These are phyloP conservation scores for Mycena venus DNA, from an alignment of 768 basidiomycete species.

Conservation along the genomic window DNA sequence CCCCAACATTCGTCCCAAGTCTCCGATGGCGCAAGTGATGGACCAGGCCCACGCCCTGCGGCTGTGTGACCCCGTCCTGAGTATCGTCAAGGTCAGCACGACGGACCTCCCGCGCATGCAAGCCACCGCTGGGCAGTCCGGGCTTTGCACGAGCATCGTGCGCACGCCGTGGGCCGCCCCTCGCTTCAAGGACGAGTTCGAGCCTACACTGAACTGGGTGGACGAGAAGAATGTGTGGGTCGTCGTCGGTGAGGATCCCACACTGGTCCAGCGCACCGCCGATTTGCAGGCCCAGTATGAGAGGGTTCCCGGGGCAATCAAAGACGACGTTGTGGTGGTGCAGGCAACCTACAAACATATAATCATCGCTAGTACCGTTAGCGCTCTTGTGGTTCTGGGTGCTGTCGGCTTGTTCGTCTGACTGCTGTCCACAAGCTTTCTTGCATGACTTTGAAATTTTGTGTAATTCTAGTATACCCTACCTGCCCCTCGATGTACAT, in stretches of 20 bases:
- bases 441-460: not conserved
- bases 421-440: not conserved
- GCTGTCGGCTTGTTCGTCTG: constrained; percentile 15
- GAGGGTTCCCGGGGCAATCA: constrained; percentile 22
- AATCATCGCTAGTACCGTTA: constrained; percentile 26
- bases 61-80: constrained; percentile 32
- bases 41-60: constrained; percentile 32
- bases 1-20: constrained; percentile 7
- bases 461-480: not conserved
- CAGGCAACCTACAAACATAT: constrained; percentile 30
- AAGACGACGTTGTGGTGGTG: constrained; percentile 27
- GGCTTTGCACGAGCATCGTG: constrained; percentile 33
- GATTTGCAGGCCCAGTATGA: constrained; percentile 32
- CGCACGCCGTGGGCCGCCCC: constrained; percentile 29
- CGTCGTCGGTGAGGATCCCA: constrained; percentile 28
- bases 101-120: constrained; percentile 35
- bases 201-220: constrained; percentile 14
- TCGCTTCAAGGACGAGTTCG: constrained; percentile 33
- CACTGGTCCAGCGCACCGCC: constrained; percentile 31
- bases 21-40: constrained; percentile 32
- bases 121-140: constrained; percentile 33
- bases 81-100: constrained; percentile 30
- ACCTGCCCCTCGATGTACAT: not conserved
- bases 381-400: constrained; percentile 24
- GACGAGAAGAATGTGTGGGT: constrained; percentile 27